Percentiles rank a stretch among this genome's conserved stretches.
Conservation (phyloP, 164 flowering plant genomes). For the Vitis cinerea region DNA sequence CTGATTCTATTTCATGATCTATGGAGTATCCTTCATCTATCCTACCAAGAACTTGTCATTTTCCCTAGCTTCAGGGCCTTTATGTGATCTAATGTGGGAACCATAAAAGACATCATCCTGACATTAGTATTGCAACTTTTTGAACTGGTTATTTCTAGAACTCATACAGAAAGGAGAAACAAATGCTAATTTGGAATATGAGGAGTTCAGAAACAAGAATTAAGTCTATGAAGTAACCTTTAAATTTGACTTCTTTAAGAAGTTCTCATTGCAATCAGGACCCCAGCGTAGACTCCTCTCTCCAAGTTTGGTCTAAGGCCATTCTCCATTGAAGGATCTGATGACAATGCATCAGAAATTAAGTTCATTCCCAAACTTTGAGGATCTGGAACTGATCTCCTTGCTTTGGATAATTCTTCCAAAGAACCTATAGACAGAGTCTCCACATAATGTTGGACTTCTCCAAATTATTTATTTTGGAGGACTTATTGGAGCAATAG, state of each 20-base stretch:
- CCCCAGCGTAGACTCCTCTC: slow-evolving; percentile 25
- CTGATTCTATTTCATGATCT: slow-evolving; percentile 25
- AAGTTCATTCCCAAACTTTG: slow-evolving; percentile 6
- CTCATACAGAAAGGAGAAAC: neutral
- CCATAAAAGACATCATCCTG: neutral
- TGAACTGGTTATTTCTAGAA: neutral
- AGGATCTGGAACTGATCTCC: slow-evolving; percentile 14
- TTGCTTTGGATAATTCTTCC: slow-evolving; percentile 14
- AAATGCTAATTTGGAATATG: no score
- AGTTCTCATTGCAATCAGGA: slow-evolving; percentile 29
- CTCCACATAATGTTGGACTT: no score
- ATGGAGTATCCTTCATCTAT: slow-evolving; percentile 18
- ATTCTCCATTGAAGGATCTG: slow-evolving; percentile 18
- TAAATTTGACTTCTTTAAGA: slow-evolving; percentile 16
- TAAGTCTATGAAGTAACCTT: slow-evolving; percentile 14
- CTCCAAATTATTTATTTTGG: neutral
- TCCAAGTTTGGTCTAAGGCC: slow-evolving; percentile 12
- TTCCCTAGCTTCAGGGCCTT: slow-evolving; percentile 28
- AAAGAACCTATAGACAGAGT: slow-evolving; percentile 16
- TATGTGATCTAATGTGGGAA: slow-evolving; percentile 25
- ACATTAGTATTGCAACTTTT: neutral
- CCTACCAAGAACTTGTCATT: slow-evolving; percentile 8
- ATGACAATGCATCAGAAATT: slow-evolving; percentile 21
- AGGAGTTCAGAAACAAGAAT: neutral
- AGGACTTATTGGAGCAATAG: neutral